Evolutionary conservation across 148 eudicot species (phyloP).

Genomic region (Cornus florida): DNA sequence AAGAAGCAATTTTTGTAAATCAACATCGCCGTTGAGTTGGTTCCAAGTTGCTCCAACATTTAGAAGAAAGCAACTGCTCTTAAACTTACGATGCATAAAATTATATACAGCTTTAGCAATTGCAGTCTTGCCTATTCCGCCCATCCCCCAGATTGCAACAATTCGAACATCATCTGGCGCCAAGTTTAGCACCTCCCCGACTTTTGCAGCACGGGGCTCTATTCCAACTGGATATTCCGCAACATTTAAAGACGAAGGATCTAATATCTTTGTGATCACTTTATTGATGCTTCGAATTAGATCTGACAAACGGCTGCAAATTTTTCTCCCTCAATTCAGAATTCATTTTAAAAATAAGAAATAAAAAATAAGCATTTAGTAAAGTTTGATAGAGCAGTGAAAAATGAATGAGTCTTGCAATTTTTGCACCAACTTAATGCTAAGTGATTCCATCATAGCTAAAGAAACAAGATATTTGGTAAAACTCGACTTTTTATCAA

Average conservation of each 20-base stretch:
- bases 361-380: too few species aligned
- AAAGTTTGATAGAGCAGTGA: too few species aligned
- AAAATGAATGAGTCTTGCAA: too few species aligned
- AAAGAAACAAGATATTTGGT: too few species aligned
- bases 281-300: background rate
- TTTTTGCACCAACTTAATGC: too few species aligned
- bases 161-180: background rate
- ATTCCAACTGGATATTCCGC: background rate
- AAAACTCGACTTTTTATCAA: too few species aligned
- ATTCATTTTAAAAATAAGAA: too few species aligned
- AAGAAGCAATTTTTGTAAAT: constrained; percentile 6
- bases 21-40: background rate
- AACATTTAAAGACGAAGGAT: background rate
- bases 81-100: background rate
- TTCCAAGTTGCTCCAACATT: background rate
- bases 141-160: constrained; percentile 13
- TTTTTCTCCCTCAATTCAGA: too few species aligned
- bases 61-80: background rate
- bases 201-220: background rate
- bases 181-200: background rate
- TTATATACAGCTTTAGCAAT: constrained; percentile 8
- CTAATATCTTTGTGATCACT: background rate
- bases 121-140: constrained; percentile 15
- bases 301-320: background rate
- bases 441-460: too few species aligned